Evolutionary conservation across 108 stramenopile genomes (phyloP), one percentile per base, ranked within the genome.

Genomic region (Schizochytrium sp.): DNA sequence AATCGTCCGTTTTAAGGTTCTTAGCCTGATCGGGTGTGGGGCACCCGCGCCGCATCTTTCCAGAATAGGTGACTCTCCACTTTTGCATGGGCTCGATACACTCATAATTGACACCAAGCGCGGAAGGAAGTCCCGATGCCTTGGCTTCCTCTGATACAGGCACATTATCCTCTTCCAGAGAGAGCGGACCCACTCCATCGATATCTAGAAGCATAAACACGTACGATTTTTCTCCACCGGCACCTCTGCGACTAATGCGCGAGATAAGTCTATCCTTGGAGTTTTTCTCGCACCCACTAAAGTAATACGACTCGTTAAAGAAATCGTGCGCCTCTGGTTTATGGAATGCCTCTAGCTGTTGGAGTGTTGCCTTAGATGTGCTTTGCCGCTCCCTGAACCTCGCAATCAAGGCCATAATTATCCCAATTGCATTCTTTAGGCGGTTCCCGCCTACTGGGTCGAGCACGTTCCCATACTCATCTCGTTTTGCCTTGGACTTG

Each of bases 81-180:
- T 83, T 83, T 5, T 53, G 47, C 76, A 83, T 83, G 53, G 76
- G 76, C 76, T 83, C 76, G 76, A 55, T n/a, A 28, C 76, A 83
- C 47, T 55, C 53, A 40, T 47, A 50, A 5, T 49, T n/a, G 50
- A 83, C 50, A 8, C 76, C 76, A 28, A 47, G 55, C 38, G 76
- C 76, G 13, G 15, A 40, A 13, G 76, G 76, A 53, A n/a, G 76
- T 13, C 53, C 76, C 64, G 64, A 69, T 8, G 64, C 64, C 7
- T 44, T 38, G 15, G 53, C 76, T 13, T 46, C 3, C 2, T 49
- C 76, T n/a, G 76, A 55, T 13, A 83, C 3, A 38, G 76, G 76
- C 38, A 83, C 76, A 28, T 83, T 50, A 2, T 83, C 76, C 3
- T n/a, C 4, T 50, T 83, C 76, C 7, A 83, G 28, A 1, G 76